phyloP scores from a whole-genome alignment of 768 basidiomycete species.

The Hericium rajendrae region DNA sequence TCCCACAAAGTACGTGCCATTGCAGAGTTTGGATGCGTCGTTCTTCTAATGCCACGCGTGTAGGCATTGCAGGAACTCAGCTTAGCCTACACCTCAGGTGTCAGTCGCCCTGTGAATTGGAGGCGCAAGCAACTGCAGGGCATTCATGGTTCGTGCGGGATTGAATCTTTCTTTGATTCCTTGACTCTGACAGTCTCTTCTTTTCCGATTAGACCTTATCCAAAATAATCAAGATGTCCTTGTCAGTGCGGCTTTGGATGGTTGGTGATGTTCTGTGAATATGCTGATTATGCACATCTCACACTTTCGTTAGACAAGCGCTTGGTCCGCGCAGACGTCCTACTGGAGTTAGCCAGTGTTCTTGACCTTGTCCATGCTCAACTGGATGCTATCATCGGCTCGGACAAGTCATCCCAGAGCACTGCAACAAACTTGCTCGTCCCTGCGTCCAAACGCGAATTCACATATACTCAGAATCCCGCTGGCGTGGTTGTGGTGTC shows the following conservation, averaged over 20 bases:
- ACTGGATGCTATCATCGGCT: background rate
- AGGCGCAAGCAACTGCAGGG: slow-evolving; percentile 4
- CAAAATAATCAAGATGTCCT: background rate
- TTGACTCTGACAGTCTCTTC: no score
- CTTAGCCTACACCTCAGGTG: background rate
- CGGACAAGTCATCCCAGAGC: background rate
- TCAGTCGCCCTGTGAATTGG: slow-evolving; percentile 1
- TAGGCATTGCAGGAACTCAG: background rate
- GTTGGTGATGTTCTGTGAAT: background rate
- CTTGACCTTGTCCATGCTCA: background rate
- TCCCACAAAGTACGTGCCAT: no score
- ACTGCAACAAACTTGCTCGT: background rate
- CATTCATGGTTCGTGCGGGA: background rate
- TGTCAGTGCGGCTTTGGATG: background rate
- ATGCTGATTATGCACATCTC: no score
- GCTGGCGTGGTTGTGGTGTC: background rate
- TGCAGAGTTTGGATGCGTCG: no score
- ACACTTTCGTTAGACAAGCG: background rate
- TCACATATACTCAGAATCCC: background rate
- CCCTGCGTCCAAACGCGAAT: background rate
- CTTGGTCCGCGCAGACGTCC: background rate
- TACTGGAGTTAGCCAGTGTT: background rate
- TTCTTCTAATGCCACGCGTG: no score
- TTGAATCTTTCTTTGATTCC: no score
- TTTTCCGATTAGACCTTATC: background rate